Evolutionary conservation across 164 flowering plant genomes (phyloP), one percentile per base, ranked within the genome.

Genomic region (Warburgia ugandensis): DNA sequence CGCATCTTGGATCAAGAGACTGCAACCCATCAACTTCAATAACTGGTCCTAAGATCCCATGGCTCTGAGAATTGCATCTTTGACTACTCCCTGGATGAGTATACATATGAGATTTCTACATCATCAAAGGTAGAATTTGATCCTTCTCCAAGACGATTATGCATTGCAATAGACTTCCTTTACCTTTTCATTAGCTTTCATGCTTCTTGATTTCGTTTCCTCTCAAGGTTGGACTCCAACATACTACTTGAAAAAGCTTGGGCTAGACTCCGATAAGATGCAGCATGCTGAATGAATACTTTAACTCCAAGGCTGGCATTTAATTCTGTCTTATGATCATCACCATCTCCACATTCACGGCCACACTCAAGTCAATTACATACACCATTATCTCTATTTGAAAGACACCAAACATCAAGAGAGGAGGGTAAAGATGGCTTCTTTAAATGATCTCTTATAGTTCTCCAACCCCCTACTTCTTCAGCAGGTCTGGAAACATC

Each of bases 11-110:
- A n/a, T n/a, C n/a, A n/a, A n/a, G n/a, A n/a, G n/a, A n/a, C n/a
- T n/a, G n/a, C n/a, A n/a, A n/a, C n/a, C n/a, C n/a, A n/a, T n/a
- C n/a, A n/a, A n/a, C n/a, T n/a, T n/a, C n/a, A n/a, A n/a, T n/a
- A n/a, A n/a, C 50, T 16, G 65, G 65, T 40, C 51, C 46, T 20
- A 56, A 54, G 41, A 5, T 51, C 17, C 58, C 50, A 31, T 25
- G 33, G 48, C 26, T 22, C 43, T 41, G 70, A 50, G 35, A 43
- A 59, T 29, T 54, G 19, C 46, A 68, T 47, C 56, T 60, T 73
- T 31, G 78, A 56, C 23, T 73, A 46, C 45, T 64, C 74, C 42
- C 65, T 58, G 39, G 81, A 36, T 49, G 80, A 65, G 54, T 59
- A 58, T 52, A 77, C 60, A 36, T 37, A 43, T 38, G 66, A 22